These are phyloP conservation scores for Elsinoe fawcettii DNA, from an alignment of 2,329 filamentous ascomycete species.

Conservation along the genomic window DNA sequence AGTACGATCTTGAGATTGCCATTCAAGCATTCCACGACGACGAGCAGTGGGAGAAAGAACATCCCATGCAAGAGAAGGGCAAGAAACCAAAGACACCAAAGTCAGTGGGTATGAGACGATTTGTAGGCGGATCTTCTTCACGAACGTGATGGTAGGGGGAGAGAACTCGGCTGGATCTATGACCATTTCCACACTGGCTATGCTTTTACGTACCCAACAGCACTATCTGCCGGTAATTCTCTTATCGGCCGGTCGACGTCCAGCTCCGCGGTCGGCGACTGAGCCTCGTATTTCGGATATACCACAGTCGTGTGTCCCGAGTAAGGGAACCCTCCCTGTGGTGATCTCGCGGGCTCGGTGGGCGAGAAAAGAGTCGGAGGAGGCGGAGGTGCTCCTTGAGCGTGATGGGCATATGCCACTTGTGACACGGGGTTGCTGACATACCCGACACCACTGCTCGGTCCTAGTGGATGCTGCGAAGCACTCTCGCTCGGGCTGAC, in stretches of 20 bases:
- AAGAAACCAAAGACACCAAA: constrained; percentile 34
- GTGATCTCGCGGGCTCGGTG: background rate
- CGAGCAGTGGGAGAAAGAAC: constrained; percentile 64
- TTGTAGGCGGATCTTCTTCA: constrained; percentile 23
- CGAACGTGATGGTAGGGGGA: background rate
- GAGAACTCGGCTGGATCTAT: background rate
- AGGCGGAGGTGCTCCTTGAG: background rate
- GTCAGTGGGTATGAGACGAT: constrained; percentile 30
- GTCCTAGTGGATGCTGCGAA: background rate
- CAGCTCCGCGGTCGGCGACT: background rate
- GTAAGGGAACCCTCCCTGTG: background rate
- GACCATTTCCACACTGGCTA: background rate
- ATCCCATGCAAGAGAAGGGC: constrained; percentile 48
- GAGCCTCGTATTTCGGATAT: background rate
- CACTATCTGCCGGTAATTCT: constrained; percentile 1
- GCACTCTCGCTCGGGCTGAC: constrained; percentile 8
- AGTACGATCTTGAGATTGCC: constrained; percentile 59
- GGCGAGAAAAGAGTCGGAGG: background rate
- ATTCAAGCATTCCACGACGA: constrained; percentile 60
- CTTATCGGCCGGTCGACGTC: background rate
- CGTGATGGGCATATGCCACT: background rate
- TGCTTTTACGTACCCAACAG: background rate
- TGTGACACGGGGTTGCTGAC: background rate
- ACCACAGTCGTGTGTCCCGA: background rate
- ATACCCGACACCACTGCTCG: background rate